These are phyloP conservation scores for Medicago ruthenica DNA, from an alignment of 306 rosid species.

Conservation along the genomic window DNA sequence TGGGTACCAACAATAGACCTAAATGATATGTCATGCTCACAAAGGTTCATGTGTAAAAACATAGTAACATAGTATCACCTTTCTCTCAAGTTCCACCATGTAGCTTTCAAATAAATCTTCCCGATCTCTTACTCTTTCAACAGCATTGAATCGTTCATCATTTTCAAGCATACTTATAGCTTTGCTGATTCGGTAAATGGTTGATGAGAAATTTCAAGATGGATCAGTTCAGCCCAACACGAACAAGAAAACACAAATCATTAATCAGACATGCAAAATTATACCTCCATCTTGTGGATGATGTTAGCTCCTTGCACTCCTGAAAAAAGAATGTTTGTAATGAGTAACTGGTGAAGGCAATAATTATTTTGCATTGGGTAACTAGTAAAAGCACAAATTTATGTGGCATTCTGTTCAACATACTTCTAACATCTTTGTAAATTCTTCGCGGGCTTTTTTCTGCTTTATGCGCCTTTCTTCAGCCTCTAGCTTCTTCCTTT, in stretches of 20 bases:
- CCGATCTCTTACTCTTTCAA: conserved; percentile 81
- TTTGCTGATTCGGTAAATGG: conserved; percentile 72
- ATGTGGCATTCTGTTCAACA: conserved; percentile 46
- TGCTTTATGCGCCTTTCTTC: conserved; percentile 97
- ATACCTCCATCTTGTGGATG: conserved; percentile 95
- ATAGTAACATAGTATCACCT: conserved; percentile 59
- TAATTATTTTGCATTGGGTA: background rate
- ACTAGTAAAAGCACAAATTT: conserved; percentile 30
- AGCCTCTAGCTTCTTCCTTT: conserved; percentile 94
- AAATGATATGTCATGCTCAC: conserved; percentile 19
- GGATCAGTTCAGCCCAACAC: conserved; percentile 28
- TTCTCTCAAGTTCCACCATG: conserved; percentile 96
- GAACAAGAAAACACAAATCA: conserved; percentile 29
- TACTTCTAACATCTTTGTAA: conserved; percentile 97
- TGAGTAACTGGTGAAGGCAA: conserved; percentile 29
- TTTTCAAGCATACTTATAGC: conserved; percentile 87
- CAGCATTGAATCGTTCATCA: conserved; percentile 93
- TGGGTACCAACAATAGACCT: conserved; percentile 34
- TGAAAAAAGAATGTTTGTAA: conserved; percentile 47
- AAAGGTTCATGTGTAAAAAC: conserved; percentile 23
- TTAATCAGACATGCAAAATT: conserved; percentile 39
- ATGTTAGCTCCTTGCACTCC: conserved; percentile 94
- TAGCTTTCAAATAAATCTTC: conserved; percentile 98
- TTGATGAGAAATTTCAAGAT: conserved; percentile 44
- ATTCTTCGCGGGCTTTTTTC: conserved; percentile 95